Evolutionary conservation across 495 filamentous ascomycete species (phyloP).

Genomic region (Penicillium flavigenum): DNA sequence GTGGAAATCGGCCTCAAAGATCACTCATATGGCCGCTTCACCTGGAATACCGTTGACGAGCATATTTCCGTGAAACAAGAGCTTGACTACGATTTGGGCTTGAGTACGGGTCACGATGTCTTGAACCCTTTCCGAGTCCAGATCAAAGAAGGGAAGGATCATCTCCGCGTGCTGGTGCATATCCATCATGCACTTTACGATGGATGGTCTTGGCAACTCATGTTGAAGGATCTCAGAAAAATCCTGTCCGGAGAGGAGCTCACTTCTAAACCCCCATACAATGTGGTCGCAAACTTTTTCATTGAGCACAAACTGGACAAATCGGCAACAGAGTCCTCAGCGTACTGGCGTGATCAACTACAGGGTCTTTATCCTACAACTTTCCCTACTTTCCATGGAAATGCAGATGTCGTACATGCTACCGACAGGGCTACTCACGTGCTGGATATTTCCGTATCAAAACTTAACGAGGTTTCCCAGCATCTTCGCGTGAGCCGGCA

Average conservation of each 20-base stretch:
- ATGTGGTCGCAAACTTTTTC: slow-evolving; percentile 32
- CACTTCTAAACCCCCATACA: slow-evolving; percentile 28
- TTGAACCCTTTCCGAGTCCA: slow-evolving; percentile 59
- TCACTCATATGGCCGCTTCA: slow-evolving; percentile 57
- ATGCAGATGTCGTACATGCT: slow-evolving; percentile 8
- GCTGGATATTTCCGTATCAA: slow-evolving; percentile 23
- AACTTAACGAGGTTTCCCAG: slow-evolving; percentile 33
- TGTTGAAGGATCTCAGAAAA: slow-evolving; percentile 60
- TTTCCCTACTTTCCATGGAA: slow-evolving; percentile 32
- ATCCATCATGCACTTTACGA: slow-evolving; percentile 82
- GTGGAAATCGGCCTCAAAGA: slow-evolving; percentile 42
- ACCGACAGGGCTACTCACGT: slow-evolving; percentile 37
- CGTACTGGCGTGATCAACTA: slow-evolving; percentile 68
- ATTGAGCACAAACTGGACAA: slow-evolving; percentile 37
- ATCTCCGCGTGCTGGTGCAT: slow-evolving; percentile 40
- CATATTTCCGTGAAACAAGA: slow-evolving; percentile 43
- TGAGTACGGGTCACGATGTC: slow-evolving; percentile 42
- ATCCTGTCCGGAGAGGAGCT: slow-evolving; percentile 29
- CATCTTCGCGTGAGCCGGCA: slow-evolving; percentile 41
- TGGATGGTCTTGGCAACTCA: slow-evolving; percentile 77
- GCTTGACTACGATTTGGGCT: slow-evolving; percentile 27
- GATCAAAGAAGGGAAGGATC: slow-evolving; percentile 32
- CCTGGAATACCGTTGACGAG: slow-evolving; percentile 53
- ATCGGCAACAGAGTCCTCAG: slow-evolving; percentile 44
- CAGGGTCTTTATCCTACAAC: slow-evolving; percentile 28